Evolutionary conservation across 805 yeast species (phyloP), one percentile per base, ranked within the genome.

Genomic region (Saccharomycopsis fermentans): DNA sequence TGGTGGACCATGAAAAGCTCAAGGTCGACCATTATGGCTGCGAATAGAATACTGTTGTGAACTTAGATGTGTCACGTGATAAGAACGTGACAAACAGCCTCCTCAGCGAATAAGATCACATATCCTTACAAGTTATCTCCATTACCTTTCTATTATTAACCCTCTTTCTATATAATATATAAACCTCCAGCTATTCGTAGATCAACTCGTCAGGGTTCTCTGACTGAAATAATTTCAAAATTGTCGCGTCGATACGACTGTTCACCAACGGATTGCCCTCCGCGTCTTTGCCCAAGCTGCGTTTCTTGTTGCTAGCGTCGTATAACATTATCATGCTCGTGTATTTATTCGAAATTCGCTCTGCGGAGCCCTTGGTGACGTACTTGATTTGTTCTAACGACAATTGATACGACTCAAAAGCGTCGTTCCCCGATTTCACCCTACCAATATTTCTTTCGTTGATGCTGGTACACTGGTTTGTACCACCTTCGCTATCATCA

Each of bases 371-470:
- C 34, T 24, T 37, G 19, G 58, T 59, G 5, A 61, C 54, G 35
- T 52, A 61, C 36, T 59, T 61, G 27, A 61, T 35, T 47, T 61
- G 63, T 34, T 61, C 51, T 24, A 61, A 52, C 4, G 63, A 57
- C 17, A 40, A 26, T 27, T 55, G 17, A 17, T 43, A 56, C 16
- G 52, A 50, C 21, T 59, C 56, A 17, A 11, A 19, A 1, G 57
- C 17, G n/a, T 39, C 47, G 14, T 52, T 32, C 2, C 61, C 63
- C n/a, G 53, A 40, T 36, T 58, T 60, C n/a, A 58, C 43, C 19
- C 17, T 19, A 3, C 61, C 60, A 6, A 54, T 32, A 14, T 39
- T 21, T 39, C 55, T 39, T 9, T 29, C 26, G 24, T 32, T 40
- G 11, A 57, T 32, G 19, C 32, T 47, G 4, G 24, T 19, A 14